Conservation (phyloP, 164 flowering plant genomes). For the Aristolochia fimbriata region DNA sequence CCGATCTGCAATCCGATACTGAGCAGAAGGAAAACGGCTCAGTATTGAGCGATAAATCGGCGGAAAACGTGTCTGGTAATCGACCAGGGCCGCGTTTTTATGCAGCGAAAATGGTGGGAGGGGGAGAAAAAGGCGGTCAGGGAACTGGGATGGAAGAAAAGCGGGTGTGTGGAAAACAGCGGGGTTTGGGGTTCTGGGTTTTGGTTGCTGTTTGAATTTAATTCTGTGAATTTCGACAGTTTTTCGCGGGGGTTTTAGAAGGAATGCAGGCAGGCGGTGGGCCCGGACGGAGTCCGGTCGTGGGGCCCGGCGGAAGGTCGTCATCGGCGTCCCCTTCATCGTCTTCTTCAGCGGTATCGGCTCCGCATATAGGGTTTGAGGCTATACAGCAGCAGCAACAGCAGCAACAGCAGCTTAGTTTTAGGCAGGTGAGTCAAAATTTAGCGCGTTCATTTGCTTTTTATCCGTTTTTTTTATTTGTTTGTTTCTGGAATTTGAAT, state of each 20-base stretch:
- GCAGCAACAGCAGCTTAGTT: slow-evolving; percentile 18
- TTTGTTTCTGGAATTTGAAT: neutral
- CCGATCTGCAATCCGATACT: slow-evolving; percentile 1
- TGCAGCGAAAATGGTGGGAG: neutral
- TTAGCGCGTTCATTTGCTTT: slow-evolving; percentile 1
- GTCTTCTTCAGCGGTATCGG: slow-evolving; percentile 69
- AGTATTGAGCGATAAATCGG: neutral
- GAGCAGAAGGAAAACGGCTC: neutral
- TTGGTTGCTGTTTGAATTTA: slow-evolving; percentile 1
- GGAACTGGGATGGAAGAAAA: neutral
- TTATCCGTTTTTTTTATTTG: neutral
- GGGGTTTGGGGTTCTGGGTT: slow-evolving; percentile 2
- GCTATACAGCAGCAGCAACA: slow-evolving; percentile 47
- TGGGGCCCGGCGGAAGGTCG: slow-evolving; percentile 37
- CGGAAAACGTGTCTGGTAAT: neutral
- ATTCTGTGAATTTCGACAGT: slow-evolving; percentile 3
- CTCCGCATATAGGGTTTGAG: slow-evolving; percentile 58
- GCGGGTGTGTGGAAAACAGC: neutral
- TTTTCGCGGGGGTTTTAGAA: slow-evolving; percentile 1
- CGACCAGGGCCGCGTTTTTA: too few species aligned
- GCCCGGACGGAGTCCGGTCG: slow-evolving; percentile 45
- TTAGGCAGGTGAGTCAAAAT: slow-evolving; percentile 21
- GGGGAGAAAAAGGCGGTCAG: neutral
- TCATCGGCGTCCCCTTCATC: slow-evolving; percentile 73
- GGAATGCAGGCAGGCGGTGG: slow-evolving; percentile 70